phyloP scores from a whole-genome alignment of 1,284 basidiomycete genomes.

The Puccinia coronata region DNA sequence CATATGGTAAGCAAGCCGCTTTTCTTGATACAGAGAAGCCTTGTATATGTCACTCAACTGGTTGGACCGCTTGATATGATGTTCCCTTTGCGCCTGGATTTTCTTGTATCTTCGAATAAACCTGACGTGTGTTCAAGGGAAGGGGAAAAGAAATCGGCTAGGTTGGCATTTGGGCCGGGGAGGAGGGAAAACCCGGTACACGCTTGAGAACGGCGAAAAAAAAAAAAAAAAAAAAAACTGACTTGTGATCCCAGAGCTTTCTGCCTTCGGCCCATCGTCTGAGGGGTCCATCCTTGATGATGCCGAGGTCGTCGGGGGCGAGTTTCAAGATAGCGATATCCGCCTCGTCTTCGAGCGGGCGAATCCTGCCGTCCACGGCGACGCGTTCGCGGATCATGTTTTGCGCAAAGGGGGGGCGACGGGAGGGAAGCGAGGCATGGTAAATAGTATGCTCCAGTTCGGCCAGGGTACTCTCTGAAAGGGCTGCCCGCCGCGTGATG shows the following conservation, averaged over 20 bases:
- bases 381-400: conserved; percentile 85
- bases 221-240: background rate
- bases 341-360: conserved; percentile 72
- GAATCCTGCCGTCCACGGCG: conserved; percentile 72
- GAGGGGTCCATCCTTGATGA: conserved; percentile 62
- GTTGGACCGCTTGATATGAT: conserved; percentile 36
- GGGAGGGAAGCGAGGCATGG: conserved; percentile 52
- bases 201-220: no score
- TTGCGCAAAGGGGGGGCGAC: conserved; percentile 56
- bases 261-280: conserved; percentile 54
- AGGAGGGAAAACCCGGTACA: no score
- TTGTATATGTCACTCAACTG: conserved; percentile 20
- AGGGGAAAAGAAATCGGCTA: background rate
- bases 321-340: conserved; percentile 71
- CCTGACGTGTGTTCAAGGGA: no score
- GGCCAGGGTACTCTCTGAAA: conserved; percentile 10
- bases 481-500: background rate
- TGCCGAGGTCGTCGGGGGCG: conserved; percentile 64
- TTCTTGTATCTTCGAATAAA: conserved; percentile 45
- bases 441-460: conserved; percentile 55
- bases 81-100: conserved; percentile 37
- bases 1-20: background rate
- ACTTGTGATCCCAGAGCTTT: conserved; percentile 53
- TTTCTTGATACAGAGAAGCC: background rate
- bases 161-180: no score